Evolutionary conservation across 2,329 filamentous ascomycete species (phyloP).

Genomic region (Neoarthrinium moseri): DNA sequence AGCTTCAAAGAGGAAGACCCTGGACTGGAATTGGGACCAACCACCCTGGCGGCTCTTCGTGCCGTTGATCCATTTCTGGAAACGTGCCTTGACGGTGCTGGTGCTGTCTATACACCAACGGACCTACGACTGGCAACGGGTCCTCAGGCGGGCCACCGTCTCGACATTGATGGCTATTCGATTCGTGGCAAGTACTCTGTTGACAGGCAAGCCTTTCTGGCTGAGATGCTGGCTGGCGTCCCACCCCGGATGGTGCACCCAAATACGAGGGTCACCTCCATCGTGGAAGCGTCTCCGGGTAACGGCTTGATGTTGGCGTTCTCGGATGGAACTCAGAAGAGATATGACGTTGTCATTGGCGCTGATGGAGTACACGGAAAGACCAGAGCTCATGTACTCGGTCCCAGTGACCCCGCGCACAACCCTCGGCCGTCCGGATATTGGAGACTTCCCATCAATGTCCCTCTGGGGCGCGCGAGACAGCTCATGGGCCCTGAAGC

Average conservation of each 20-base stretch:
- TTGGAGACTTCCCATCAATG: constrained; percentile 24
- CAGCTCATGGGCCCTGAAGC: constrained; percentile 23
- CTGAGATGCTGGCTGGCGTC: constrained; percentile 21
- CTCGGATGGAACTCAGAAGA: constrained; percentile 23
- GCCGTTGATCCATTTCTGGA: constrained; percentile 23
- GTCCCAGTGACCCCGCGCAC: constrained; percentile 16
- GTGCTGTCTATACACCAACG: constrained; percentile 19
- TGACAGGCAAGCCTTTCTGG: constrained; percentile 23
- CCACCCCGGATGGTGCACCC: constrained; percentile 24
- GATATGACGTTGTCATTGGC: constrained; percentile 27
- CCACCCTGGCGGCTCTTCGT: constrained; percentile 18
- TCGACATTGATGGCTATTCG: constrained; percentile 13
- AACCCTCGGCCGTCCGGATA: constrained; percentile 21
- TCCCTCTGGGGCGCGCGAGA: constrained; percentile 22
- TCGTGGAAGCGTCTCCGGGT: constrained; percentile 15
- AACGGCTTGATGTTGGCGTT: constrained; percentile 21
- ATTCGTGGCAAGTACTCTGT: constrained; percentile 18
- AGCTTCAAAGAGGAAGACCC: constrained; percentile 22
- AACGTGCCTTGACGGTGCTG: constrained; percentile 22
- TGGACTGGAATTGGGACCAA: constrained; percentile 17
- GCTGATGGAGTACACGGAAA: constrained; percentile 23
- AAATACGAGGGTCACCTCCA: constrained; percentile 20
- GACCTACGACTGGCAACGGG: constrained; percentile 20
- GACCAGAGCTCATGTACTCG: constrained; percentile 23
- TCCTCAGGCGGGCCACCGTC: constrained; percentile 17